Percentiles rank a stretch among this genome's conserved stretches.
phyloP scores from a whole-genome alignment of 495 filamentous ascomycete genomes.

The Daldinia caldariorum region DNA sequence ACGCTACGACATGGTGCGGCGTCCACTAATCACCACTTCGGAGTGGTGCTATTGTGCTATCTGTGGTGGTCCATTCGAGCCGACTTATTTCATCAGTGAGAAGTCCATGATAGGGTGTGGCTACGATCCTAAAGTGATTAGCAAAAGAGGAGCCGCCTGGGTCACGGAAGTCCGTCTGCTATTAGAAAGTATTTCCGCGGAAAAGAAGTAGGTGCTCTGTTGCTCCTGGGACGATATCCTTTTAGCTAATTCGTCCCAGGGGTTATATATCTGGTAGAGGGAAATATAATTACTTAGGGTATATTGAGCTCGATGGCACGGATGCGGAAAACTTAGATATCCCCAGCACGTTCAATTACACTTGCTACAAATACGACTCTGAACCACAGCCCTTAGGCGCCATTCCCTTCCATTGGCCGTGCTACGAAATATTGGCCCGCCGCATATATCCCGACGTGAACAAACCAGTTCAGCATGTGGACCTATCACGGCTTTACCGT shows the following conservation, averaged over 20 bases:
- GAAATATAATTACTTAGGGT: not conserved
- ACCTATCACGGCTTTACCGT: not conserved
- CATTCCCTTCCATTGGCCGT: constrained; percentile 24
- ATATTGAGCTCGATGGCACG: not conserved
- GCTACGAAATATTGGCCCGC: constrained; percentile 14
- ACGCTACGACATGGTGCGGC: not conserved
- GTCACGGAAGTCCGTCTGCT: not conserved
- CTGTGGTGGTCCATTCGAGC: constrained; percentile 12
- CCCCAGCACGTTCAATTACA: not conserved
- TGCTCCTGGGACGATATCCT: not conserved
- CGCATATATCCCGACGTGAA: not conserved
- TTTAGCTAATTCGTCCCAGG: constrained; percentile 8
- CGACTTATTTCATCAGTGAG: not conserved
- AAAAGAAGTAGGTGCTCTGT: not conserved
- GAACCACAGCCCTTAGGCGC: not conserved
- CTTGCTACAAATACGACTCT: not conserved
- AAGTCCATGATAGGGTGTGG: not conserved
- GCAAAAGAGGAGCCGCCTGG: not conserved
- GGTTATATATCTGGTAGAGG: constrained; percentile 8
- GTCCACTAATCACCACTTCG: not conserved
- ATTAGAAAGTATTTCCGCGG: not conserved
- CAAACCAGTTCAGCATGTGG: not conserved
- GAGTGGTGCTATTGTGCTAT: constrained; percentile 20
- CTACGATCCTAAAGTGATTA: not conserved
- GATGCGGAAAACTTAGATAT: not conserved